These are phyloP conservation scores for Didymella pinodella DNA, from an alignment of 2,329 filamentous ascomycete genomes.

Conservation along the genomic window DNA sequence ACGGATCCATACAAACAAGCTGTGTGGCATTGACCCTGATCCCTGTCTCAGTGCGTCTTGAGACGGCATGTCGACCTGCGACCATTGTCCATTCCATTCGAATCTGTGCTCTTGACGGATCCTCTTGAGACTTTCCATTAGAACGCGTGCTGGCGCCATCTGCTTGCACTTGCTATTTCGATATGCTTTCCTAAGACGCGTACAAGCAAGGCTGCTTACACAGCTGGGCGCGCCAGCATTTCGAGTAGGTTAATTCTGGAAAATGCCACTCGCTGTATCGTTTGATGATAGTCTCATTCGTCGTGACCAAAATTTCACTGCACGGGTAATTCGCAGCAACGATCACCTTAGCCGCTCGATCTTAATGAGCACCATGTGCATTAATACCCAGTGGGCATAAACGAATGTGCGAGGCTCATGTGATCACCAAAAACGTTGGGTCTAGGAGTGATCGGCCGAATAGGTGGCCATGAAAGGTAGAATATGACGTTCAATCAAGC, in stretches of 20 bases:
- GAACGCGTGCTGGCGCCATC: background rate
- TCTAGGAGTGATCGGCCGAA: too few species aligned
- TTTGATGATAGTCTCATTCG: background rate
- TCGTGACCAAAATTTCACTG: background rate
- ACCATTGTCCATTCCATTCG: background rate
- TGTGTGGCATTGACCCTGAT: background rate
- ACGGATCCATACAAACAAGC: background rate
- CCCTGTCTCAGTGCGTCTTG: background rate
- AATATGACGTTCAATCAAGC: constrained; percentile 20
- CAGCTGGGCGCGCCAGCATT: background rate
- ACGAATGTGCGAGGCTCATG: background rate
- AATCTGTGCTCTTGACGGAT: background rate
- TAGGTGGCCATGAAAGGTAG: background rate
- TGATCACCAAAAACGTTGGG: background rate
- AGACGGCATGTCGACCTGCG: background rate
- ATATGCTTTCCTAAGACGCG: background rate
- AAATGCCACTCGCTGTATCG: background rate
- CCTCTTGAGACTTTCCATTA: background rate
- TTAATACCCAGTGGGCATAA: background rate
- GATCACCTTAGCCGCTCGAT: background rate
- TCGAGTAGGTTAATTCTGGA: background rate
- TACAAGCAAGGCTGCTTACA: background rate
- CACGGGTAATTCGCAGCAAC: background rate
- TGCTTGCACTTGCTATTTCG: background rate
- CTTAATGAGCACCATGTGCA: background rate